A percentile compares a stretch with the other conserved stretches of the same genome.
phyloP scores from a whole-genome alignment of 352 stramenopile species.

The Globisporangium emineosum region DNA sequence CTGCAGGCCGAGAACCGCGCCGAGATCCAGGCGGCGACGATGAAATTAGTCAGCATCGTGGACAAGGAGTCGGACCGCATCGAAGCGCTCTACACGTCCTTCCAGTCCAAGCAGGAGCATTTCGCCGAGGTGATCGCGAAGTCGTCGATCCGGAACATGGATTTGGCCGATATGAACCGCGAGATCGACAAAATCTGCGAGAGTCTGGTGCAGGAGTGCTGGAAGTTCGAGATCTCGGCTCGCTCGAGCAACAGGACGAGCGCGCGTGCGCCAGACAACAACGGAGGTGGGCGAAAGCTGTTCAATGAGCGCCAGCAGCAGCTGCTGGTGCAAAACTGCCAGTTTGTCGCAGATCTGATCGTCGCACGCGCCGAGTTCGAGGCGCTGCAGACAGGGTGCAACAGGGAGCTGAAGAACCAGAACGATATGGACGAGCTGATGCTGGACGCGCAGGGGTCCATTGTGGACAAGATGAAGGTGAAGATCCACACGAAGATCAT shows the following conservation, averaged over 20 bases:
- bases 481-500: constrained; percentile 86
- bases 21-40: constrained; percentile 65
- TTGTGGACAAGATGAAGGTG: constrained; percentile 72
- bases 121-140: constrained; percentile 74
- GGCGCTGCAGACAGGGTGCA: constrained; percentile 61
- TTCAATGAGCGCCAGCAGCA: constrained; percentile 85
- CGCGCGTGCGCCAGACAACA: constrained; percentile 34
- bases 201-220: constrained; percentile 79
- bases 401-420: constrained; percentile 52
- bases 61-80: constrained; percentile 81
- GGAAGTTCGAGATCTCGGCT: constrained; percentile 85
- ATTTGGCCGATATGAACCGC: constrained; percentile 71
- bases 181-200: constrained; percentile 79
- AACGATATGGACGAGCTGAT: constrained; percentile 60
- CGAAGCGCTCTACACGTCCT: constrained; percentile 74
- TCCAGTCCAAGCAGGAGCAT: constrained; percentile 79
- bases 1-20: constrained; percentile 69
- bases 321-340: constrained; percentile 69
- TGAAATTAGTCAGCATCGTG: constrained; percentile 62
- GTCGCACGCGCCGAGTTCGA: constrained; percentile 77
- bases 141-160: constrained; percentile 83
- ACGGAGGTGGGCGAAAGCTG: constrained; percentile 41
- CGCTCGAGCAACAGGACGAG: constrained; percentile 50
- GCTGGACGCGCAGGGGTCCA: constrained; percentile 48
- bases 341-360: constrained; percentile 80